Conservation (phyloP, 129 eudicot genomes). For the Glebionis coronaria region DNA sequence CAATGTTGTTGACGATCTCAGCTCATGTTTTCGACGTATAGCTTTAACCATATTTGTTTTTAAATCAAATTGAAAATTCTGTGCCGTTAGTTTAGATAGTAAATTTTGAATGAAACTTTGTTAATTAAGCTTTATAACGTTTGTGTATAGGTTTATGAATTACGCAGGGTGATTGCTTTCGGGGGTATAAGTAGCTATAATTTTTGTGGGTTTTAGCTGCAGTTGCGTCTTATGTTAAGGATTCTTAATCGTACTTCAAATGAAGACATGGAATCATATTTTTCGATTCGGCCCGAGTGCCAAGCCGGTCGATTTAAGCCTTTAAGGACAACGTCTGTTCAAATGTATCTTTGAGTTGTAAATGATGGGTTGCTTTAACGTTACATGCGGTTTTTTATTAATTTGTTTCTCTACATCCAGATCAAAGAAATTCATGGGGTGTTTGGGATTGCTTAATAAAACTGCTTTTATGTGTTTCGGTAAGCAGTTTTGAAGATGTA, state of each 20-base stretch:
- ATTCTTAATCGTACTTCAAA: conserved; percentile 18
- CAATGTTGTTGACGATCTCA: too few relatives aligned
- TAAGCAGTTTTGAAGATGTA: too few relatives aligned
- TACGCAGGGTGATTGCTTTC: conserved; percentile 16
- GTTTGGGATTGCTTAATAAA: too few relatives aligned
- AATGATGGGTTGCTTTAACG: too few relatives aligned
- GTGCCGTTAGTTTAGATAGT: too few relatives aligned
- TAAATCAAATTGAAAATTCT: conserved; percentile 10
- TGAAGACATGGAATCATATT: conserved; percentile 63
- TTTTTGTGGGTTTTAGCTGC: conserved; percentile 18
- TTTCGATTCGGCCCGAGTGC: conserved; percentile 75
- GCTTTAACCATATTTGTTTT: too few relatives aligned
- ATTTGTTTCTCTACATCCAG: not conserved
- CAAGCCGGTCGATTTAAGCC: conserved; percentile 67
- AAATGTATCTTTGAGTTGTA: not conserved
- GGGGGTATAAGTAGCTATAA: conserved; percentile 17
- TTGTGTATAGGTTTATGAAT: conserved; percentile 13
- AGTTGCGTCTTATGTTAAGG: conserved; percentile 46
- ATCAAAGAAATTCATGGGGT: too few relatives aligned
- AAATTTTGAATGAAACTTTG: not conserved
- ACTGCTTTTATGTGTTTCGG: too few relatives aligned
- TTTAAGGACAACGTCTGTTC: conserved; percentile 68
- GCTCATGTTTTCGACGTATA: too few relatives aligned
- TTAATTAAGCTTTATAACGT: not conserved
- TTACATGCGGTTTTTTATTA: not conserved